phyloP scores from a whole-genome alignment of 2,329 filamentous ascomycete genomes.

The Fusarium foetens region DNA sequence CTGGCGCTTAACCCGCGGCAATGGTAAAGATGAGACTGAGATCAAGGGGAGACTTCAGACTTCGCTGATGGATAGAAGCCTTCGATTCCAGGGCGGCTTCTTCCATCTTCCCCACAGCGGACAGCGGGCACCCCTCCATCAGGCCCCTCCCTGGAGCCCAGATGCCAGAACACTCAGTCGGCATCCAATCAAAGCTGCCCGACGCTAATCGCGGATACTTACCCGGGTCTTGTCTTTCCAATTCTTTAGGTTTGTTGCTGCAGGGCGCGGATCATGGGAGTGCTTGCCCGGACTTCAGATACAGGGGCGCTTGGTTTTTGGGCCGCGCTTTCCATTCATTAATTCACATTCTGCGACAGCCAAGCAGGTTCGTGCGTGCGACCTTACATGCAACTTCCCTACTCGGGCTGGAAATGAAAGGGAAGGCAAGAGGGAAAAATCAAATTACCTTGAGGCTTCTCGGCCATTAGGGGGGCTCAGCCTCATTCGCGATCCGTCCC shows the following conservation, averaged over 20 bases:
- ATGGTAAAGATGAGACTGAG: constrained; percentile 8
- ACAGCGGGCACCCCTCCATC: constrained; percentile 14
- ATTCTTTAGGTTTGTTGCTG: constrained; percentile 8
- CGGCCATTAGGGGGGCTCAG: constrained; percentile 12
- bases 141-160: constrained; percentile 6
- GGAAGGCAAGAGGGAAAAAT: constrained; percentile 6
- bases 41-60: background rate
- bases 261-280: constrained; percentile 30
- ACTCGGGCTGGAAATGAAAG: constrained; percentile 25
- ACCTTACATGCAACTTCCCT: constrained; percentile 33
- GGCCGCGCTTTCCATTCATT: constrained; percentile 40
- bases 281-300: constrained; percentile 22
- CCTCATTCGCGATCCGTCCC: constrained; percentile 33
- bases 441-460: constrained; percentile 13
- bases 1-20: constrained; percentile 38
- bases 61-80: background rate
- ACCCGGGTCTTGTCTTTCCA: background rate
- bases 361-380: constrained; percentile 32
- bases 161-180: constrained; percentile 29
- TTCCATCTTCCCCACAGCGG: constrained; percentile 23
- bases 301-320: constrained; percentile 26
- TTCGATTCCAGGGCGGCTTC: constrained; percentile 18
- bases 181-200: constrained; percentile 22
- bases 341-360: constrained; percentile 34
- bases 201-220: constrained; percentile 27